A percentile compares a stretch with the other conserved stretches of the same genome.
Evolutionary conservation across 78 protist genomes (phyloP).

Genomic region (Tieghemostelium lacteum): DNA sequence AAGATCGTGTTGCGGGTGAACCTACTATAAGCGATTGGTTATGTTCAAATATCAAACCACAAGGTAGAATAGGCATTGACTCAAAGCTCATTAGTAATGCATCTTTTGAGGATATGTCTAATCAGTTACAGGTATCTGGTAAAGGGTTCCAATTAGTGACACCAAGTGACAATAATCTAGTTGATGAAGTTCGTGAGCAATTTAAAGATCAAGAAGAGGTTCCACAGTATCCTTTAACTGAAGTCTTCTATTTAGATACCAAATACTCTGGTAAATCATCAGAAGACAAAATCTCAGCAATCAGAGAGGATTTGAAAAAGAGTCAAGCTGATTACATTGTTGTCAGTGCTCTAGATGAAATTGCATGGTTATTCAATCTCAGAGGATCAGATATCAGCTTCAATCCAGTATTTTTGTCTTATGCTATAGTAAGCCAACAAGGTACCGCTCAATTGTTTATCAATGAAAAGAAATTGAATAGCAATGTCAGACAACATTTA

Average conservation of each 20-base stretch:
- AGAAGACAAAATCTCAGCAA: not conserved
- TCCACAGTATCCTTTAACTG: constrained; percentile 36
- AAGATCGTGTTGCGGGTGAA: constrained; percentile 52
- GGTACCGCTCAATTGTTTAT: not conserved
- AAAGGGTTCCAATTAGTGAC: not conserved
- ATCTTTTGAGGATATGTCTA: constrained; percentile 9
- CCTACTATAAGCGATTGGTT: constrained; percentile 74
- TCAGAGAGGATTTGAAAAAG: constrained; percentile 12
- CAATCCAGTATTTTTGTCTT: constrained; percentile 84
- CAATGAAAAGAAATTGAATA: not conserved
- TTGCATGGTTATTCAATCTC: constrained; percentile 91
- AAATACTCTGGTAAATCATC: constrained; percentile 44
- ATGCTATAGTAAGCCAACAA: constrained; percentile 47
- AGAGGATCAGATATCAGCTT: constrained; percentile 85
- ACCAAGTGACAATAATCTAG: constrained; percentile 31
- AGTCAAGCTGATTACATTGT: constrained; percentile 41
- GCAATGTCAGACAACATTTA: constrained; percentile 10
- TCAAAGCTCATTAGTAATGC: constrained; percentile 55
- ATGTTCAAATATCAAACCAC: too few relatives aligned
- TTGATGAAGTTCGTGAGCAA: constrained; percentile 71
- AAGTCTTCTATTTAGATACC: constrained; percentile 35
- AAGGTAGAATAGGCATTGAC: constrained; percentile 48
- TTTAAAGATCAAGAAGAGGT: constrained; percentile 36
- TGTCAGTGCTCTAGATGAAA: constrained; percentile 88
- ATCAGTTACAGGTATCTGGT: constrained; percentile 6